A percentile compares a stretch with the other conserved stretches of the same genome.
phyloP scores from a whole-genome alignment of 371 early-diverging fungal genomes.

The Mortierella sp. region DNA sequence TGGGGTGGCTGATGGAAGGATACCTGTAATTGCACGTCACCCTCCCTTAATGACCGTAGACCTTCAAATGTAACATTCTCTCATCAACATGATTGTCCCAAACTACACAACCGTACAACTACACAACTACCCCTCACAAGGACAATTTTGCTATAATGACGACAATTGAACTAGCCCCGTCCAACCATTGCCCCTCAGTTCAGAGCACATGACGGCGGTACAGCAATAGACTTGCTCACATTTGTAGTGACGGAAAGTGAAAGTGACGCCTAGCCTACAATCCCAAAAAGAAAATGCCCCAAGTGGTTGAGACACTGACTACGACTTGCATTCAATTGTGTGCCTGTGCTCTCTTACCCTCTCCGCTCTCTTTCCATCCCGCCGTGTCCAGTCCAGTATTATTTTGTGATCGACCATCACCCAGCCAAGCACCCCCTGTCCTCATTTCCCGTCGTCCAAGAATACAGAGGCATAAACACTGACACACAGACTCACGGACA shows the following conservation, averaged over 20 bases:
- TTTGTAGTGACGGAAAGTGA: background rate
- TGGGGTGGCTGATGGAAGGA: background rate
- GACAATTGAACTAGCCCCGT: background rate
- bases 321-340: background rate
- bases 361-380: slow-evolving; percentile 5
- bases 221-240: background rate
- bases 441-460: background rate
- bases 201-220: background rate
- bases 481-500: background rate
- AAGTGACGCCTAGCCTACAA: background rate
- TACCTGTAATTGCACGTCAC: background rate
- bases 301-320: too few relatives aligned
- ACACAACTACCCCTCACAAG: too few relatives aligned
- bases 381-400: background rate
- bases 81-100: background rate
- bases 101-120: too few relatives aligned
- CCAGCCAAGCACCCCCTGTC: background rate
- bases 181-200: background rate
- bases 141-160: background rate
- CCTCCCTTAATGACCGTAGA: background rate
- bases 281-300: too few relatives aligned
- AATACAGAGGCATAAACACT: background rate
- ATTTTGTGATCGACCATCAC: background rate
- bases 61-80: background rate
- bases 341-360: background rate